Conservation (phyloP, 768 basidiomycete species). For the Sarcodon aspratus region DNA sequence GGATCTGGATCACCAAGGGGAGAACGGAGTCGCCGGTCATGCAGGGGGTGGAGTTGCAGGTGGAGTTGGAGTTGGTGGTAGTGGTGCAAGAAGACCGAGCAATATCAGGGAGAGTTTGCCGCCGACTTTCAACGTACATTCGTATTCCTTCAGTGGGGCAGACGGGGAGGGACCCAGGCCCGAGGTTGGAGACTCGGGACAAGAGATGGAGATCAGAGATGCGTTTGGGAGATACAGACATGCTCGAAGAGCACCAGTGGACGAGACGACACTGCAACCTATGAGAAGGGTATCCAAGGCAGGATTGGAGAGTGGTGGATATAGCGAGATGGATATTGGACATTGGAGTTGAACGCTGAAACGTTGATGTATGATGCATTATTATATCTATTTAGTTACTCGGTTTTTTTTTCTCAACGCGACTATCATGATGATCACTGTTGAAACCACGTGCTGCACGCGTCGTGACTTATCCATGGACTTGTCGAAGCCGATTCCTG, state of each 20-base stretch:
- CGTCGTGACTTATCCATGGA: background rate
- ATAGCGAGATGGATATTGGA: background rate
- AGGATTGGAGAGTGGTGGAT: conserved; percentile 60
- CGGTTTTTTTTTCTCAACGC: background rate
- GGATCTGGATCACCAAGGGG: conserved; percentile 15
- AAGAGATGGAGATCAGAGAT: conserved; percentile 88
- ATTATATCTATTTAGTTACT: background rate
- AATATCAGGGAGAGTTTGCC: conserved; percentile 72
- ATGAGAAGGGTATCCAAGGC: conserved; percentile 88
- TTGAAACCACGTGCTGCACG: background rate
- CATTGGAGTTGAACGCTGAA: too few relatives aligned
- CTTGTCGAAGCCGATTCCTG: background rate
- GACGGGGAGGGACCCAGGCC: conserved; percentile 18
- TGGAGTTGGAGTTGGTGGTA: conserved; percentile 6
- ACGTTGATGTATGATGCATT: background rate
- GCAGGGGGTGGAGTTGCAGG: conserved; percentile 9
- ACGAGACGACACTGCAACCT: conserved; percentile 83
- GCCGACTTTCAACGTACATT: conserved; percentile 29
- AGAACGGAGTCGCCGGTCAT: conserved; percentile 15
- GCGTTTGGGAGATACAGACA: conserved; percentile 78
- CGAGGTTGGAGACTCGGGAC: conserved; percentile 53
- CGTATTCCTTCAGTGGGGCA: conserved; percentile 14
- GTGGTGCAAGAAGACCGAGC: conserved; percentile 33
- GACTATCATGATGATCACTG: too few relatives aligned
- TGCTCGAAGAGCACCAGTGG: conserved; percentile 76